Evolutionary conservation across 306 rosid genomes (phyloP).

Genomic region (Parietaria judaica): DNA sequence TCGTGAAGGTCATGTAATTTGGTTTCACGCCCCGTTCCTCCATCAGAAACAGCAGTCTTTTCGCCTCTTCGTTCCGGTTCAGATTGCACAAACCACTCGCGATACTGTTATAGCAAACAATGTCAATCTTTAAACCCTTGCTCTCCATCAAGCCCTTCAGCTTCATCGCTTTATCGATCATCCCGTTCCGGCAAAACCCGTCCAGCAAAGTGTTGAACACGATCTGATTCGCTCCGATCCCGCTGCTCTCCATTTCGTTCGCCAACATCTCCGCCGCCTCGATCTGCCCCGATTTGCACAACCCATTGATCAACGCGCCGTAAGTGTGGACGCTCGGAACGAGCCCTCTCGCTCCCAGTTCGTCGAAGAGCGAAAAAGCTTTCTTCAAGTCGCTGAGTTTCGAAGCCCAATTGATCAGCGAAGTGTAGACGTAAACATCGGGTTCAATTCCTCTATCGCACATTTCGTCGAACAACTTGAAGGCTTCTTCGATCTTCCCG

Average conservation of each 20-base stretch:
- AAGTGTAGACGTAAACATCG: constrained; percentile 55
- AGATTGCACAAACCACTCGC: constrained; percentile 54
- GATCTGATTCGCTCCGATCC: constrained; percentile 40
- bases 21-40: constrained; percentile 54
- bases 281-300: constrained; percentile 66
- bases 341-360: constrained; percentile 42
- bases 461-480: constrained; percentile 56
- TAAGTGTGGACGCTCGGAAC: constrained; percentile 52
- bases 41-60: constrained; percentile 47
- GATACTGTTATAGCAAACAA: constrained; percentile 44
- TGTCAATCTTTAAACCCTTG: constrained; percentile 53
- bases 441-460: constrained; percentile 34
- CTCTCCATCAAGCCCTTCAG: constrained; percentile 43
- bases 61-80: constrained; percentile 57
- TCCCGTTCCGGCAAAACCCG: constrained; percentile 64
- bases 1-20: constrained; percentile 47
- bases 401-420: constrained; percentile 60
- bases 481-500: constrained; percentile 44
- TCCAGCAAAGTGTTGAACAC: constrained; percentile 58
- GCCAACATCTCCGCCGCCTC: constrained; percentile 58
- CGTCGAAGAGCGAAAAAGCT: constrained; percentile 65
- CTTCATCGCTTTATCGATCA: constrained; percentile 59
- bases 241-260: constrained; percentile 58
- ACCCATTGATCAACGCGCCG: constrained; percentile 54
- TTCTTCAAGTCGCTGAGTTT: constrained; percentile 49